Conservation (phyloP, 2,329 filamentous ascomycete species). For the Aspergillus tanneri region DNA sequence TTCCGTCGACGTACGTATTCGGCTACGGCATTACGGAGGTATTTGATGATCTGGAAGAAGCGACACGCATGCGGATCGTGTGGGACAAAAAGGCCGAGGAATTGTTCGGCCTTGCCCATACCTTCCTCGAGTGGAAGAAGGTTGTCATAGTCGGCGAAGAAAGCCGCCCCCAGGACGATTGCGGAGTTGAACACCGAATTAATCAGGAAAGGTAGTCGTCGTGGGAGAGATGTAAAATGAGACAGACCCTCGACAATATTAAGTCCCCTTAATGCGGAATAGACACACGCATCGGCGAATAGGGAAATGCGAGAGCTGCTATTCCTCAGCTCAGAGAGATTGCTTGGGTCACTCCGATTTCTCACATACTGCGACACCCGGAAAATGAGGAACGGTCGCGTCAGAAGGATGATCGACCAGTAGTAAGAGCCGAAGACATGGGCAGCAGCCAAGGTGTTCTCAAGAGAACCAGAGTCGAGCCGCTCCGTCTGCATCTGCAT, state of each 20-base stretch:
- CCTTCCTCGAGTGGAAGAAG: conserved; percentile 36
- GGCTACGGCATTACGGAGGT: conserved; percentile 40
- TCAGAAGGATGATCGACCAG: conserved; percentile 55
- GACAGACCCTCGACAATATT: conserved; percentile 42
- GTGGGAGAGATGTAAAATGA: conserved; percentile 37
- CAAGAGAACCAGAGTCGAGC: conserved; percentile 40
- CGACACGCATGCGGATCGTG: conserved; percentile 40
- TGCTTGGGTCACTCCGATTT: conserved; percentile 25
- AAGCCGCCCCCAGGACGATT: conserved; percentile 46
- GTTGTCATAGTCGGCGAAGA: conserved; percentile 48
- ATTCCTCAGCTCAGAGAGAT: conserved; percentile 20
- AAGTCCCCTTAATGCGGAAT: conserved; percentile 42
- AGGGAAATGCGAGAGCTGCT: conserved; percentile 34
- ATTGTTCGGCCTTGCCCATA: conserved; percentile 35
- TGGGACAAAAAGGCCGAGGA: conserved; percentile 34
- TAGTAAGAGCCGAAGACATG: conserved; percentile 54
- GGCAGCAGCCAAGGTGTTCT: conserved; percentile 47
- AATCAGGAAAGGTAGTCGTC: conserved; percentile 47
- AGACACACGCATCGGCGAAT: conserved; percentile 46
- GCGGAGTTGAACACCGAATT: conserved; percentile 50
- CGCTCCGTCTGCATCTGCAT: conserved; percentile 49
- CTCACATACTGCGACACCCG: conserved; percentile 46
- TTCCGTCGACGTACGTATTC: conserved; percentile 41
- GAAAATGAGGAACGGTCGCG: conserved; percentile 55
- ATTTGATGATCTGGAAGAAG: conserved; percentile 39